phyloP scores from a whole-genome alignment of 495 filamentous ascomycete species.

The Penicillium cataractarum region DNA sequence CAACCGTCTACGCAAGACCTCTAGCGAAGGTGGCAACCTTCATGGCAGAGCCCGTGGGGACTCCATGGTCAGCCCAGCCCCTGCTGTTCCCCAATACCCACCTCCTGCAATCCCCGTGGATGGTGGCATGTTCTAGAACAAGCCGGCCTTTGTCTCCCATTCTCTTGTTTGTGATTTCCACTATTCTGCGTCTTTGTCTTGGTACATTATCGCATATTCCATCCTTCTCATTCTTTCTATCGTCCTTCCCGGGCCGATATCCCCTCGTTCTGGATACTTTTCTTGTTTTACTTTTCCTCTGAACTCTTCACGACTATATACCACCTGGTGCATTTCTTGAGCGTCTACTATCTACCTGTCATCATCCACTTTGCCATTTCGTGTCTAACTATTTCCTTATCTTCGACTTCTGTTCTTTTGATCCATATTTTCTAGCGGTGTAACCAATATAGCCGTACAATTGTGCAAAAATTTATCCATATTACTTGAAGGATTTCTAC shows the following conservation, averaged over 20 bases:
- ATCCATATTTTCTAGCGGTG: slow-evolving; percentile 18
- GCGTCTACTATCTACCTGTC: slow-evolving; percentile 19
- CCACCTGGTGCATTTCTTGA: slow-evolving; percentile 33
- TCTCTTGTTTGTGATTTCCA: not conserved
- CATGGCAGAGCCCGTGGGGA: slow-evolving; percentile 48
- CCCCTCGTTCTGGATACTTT: slow-evolving; percentile 5
- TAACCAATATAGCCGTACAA: slow-evolving; percentile 14
- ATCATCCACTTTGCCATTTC: slow-evolving; percentile 15
- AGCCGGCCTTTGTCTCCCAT: slow-evolving; percentile 10
- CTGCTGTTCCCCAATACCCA: slow-evolving; percentile 42
- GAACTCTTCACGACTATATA: slow-evolving; percentile 30
- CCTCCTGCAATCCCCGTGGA: slow-evolving; percentile 44
- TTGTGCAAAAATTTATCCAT: slow-evolving; percentile 20
- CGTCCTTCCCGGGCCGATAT: slow-evolving; percentile 16
- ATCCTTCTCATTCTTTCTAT: slow-evolving; percentile 2
- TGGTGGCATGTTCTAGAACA: slow-evolving; percentile 49
- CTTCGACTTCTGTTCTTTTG: slow-evolving; percentile 11
- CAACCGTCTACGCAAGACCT: slow-evolving; percentile 57
- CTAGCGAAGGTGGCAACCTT: slow-evolving; percentile 50
- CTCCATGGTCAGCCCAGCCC: slow-evolving; percentile 36
- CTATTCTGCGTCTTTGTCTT: slow-evolving; percentile 7
- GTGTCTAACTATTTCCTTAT: slow-evolving; percentile 12
- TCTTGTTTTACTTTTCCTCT: slow-evolving; percentile 19
- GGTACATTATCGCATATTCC: not conserved
- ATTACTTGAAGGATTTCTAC: not conserved